Percentiles rank a stretch among this genome's conserved stretches.
These are phyloP conservation scores for Sarcodon sp. DNA, from an alignment of 768 basidiomycete species.

Conservation along the genomic window DNA sequence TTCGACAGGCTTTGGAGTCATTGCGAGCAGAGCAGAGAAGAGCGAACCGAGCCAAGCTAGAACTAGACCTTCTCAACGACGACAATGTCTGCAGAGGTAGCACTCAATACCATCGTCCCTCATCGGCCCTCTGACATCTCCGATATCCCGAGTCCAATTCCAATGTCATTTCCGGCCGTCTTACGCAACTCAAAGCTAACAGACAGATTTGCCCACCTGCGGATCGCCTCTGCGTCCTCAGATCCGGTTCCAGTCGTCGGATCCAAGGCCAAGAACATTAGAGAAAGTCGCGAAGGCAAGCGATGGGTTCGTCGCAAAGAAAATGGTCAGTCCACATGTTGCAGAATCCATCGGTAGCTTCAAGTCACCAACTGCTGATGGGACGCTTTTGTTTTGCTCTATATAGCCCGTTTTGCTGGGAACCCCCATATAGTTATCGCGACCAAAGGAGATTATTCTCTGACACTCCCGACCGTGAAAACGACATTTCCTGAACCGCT, in stretches of 20 bases:
- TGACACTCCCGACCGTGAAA: conserved; percentile 27
- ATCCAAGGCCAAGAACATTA: conserved; percentile 18
- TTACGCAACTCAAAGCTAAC: conserved; percentile 45
- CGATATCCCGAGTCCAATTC: conserved; percentile 19
- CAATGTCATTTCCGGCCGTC: conserved; percentile 63
- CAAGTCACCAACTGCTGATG: not conserved
- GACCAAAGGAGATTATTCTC: conserved; percentile 37
- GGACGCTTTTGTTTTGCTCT: conserved; percentile 4
- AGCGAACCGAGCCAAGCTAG: too few species aligned
- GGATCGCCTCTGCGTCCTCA: conserved; percentile 14
- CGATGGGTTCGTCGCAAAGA: conserved; percentile 67
- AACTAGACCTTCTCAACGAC: too few species aligned
- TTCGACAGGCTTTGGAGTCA: too few species aligned
- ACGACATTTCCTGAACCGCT: conserved; percentile 70
- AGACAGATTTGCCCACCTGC: conserved; percentile 42
- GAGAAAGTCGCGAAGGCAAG: conserved; percentile 63
- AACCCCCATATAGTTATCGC: conserved; percentile 67
- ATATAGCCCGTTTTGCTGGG: conserved; percentile 61
- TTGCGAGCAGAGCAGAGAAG: too few species aligned
- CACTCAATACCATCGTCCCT: too few species aligned
- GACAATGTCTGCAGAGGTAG: too few species aligned
- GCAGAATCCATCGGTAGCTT: not conserved
- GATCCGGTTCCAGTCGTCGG: not conserved
- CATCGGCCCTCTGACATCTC: not conserved
- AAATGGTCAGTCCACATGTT: conserved; percentile 38